Evolutionary conservation across 495 filamentous ascomycete genomes (phyloP).

Genomic region (Talaromyces liani): DNA sequence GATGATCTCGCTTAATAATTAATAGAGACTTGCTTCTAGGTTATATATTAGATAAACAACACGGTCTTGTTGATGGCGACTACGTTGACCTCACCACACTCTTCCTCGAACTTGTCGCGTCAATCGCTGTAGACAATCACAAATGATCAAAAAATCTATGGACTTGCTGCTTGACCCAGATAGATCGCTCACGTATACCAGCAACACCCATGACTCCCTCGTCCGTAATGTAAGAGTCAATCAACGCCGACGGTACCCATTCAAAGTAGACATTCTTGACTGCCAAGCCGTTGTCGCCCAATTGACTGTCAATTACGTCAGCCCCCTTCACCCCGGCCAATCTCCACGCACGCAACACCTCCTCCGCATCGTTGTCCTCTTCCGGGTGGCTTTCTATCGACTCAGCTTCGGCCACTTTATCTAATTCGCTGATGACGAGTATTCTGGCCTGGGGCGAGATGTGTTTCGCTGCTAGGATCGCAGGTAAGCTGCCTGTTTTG

Average conservation of each 20-base stretch:
- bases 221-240: constrained; percentile 54
- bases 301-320: constrained; percentile 4
- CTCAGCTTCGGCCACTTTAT: constrained; percentile 49
- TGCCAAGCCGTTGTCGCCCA: constrained; percentile 18
- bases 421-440: constrained; percentile 48
- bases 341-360: constrained; percentile 42
- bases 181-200: constrained; percentile 24
- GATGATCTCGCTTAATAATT: neutral
- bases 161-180: constrained; percentile 19
- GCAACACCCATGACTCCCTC: constrained; percentile 25
- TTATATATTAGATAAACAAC: neutral
- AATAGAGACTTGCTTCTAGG: neutral
- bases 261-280: constrained; percentile 60
- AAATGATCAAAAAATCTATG: constrained; percentile 28
- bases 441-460: constrained; percentile 35
- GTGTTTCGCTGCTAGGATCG: constrained; percentile 41
- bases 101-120: neutral
- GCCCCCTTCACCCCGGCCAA: constrained; percentile 33
- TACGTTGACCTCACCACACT: neutral
- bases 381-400: constrained; percentile 22
- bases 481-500: constrained; percentile 57
- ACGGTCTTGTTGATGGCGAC: neutral
- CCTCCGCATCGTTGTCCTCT: constrained; percentile 41
- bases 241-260: constrained; percentile 46
- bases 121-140: constrained; percentile 4